phyloP scores from a whole-genome alignment of 2,329 filamentous ascomycete species.

The Scedosporium apiospermum region DNA sequence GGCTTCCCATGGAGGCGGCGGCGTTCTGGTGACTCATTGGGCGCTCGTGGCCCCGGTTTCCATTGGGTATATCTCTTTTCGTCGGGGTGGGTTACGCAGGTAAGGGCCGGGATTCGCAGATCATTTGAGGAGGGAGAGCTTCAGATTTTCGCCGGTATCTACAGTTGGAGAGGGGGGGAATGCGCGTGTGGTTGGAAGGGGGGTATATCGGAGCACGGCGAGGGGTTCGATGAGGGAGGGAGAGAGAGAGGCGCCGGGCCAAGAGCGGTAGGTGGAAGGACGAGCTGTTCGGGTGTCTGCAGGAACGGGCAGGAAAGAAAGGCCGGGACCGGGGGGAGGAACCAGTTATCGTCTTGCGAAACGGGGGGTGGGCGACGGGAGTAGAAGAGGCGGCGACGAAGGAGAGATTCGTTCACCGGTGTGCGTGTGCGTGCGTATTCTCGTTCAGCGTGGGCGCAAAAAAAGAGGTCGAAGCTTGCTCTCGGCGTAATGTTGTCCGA shows the following conservation, averaged over 20 bases:
- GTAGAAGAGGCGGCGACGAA: neutral
- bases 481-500: neutral
- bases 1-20: constrained; percentile 2
- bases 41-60: constrained; percentile 2
- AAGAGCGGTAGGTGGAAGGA: neutral
- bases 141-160: neutral
- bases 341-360: neutral
- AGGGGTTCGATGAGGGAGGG: neutral
- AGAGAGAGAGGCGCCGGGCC: neutral
- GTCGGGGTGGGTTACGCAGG: constrained; percentile 3
- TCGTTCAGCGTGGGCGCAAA: neutral
- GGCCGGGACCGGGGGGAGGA: neutral
- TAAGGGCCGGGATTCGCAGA: constrained; percentile 1
- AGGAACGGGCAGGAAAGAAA: neutral
- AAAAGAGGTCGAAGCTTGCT: neutral
- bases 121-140: neutral
- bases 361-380: too few species aligned
- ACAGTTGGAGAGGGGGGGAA: neutral
- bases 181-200: neutral
- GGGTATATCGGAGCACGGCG: neutral
- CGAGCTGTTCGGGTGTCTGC: constrained; percentile 2
- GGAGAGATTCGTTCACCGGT: neutral
- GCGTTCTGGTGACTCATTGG: neutral
- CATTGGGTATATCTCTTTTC: neutral
- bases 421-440: too few species aligned